A percentile compares a stretch with the other conserved stretches of the same genome.
Conservation (phyloP, 805 yeast species). For the Suhomyces prunicola region DNA sequence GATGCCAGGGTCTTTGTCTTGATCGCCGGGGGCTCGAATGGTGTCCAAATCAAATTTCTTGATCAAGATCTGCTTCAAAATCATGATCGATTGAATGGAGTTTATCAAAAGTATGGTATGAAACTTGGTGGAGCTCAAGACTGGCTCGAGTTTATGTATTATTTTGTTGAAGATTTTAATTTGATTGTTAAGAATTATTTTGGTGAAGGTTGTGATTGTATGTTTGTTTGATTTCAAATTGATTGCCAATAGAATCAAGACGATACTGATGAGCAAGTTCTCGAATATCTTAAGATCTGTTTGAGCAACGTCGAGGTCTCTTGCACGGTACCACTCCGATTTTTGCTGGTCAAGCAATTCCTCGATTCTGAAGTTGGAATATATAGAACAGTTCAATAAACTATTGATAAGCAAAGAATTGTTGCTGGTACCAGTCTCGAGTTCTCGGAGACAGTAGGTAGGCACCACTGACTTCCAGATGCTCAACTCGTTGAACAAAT, state of each 20-base stretch:
- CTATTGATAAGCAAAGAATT: slow-evolving; percentile 26
- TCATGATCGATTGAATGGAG: slow-evolving; percentile 28
- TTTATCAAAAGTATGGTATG: slow-evolving; percentile 23
- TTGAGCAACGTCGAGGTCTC: slow-evolving; percentile 4
- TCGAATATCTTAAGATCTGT: slow-evolving; percentile 21
- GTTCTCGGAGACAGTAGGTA: slow-evolving; percentile 23
- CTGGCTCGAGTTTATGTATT: slow-evolving; percentile 16
- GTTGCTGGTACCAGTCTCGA: slow-evolving; percentile 9
- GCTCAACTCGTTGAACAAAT: slow-evolving; percentile 36
- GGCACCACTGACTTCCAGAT: slow-evolving; percentile 40
- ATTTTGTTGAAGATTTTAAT: slow-evolving; percentile 29
- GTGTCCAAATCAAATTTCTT: slow-evolving; percentile 15
- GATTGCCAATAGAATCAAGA: slow-evolving; percentile 23
- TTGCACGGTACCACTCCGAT: slow-evolving; percentile 19
- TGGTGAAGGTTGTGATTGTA: slow-evolving; percentile 8
- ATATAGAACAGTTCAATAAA: slow-evolving; percentile 28
- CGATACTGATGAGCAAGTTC: slow-evolving; percentile 28
- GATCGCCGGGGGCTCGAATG: background rate
- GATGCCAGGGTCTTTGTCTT: background rate
- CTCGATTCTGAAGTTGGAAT: slow-evolving; percentile 6
- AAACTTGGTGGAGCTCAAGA: slow-evolving; percentile 7
- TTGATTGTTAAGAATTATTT: slow-evolving; percentile 28
- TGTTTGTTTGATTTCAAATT: slow-evolving; percentile 14
- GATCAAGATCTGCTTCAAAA: slow-evolving; percentile 26
- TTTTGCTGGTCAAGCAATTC: slow-evolving; percentile 20